A percentile compares a stretch with the other conserved stretches of the same genome.
These are phyloP conservation scores for Neurospora sp. DNA, from an alignment of 495 filamentous ascomycete genomes.

Conservation along the genomic window DNA sequence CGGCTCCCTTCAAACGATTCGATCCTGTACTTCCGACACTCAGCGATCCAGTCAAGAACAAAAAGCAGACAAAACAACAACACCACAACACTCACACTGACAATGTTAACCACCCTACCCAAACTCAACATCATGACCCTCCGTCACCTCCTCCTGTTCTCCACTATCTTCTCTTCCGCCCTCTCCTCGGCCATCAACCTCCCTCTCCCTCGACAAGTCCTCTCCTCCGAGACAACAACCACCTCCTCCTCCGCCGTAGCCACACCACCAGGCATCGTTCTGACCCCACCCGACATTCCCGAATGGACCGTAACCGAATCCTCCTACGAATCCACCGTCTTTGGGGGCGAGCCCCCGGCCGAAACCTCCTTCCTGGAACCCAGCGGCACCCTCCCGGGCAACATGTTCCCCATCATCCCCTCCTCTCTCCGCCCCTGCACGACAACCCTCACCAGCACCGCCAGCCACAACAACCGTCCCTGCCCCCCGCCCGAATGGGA, in stretches of 20 bases:
- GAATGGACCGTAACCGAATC: not conserved
- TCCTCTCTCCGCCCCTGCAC: conserved; percentile 13
- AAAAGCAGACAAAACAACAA: not conserved
- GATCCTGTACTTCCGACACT: not conserved
- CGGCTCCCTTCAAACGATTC: not conserved
- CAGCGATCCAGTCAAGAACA: not conserved
- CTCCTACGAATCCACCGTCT: not conserved
- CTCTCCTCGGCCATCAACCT: not conserved
- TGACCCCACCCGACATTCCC: not conserved
- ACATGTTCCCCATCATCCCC: not conserved
- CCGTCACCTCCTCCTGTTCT: not conserved
- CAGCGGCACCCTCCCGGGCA: not conserved
- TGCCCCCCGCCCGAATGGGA: conserved; percentile 16
- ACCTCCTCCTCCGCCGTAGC: not conserved
- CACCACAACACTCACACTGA: not conserved
- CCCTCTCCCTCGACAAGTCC: not conserved
- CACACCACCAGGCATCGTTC: not conserved
- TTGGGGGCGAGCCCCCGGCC: not conserved
- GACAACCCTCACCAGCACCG: conserved; percentile 8
- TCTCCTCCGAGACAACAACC: not conserved
- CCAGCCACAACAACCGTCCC: not conserved
- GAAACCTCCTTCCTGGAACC: not conserved
- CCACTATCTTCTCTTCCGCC: not conserved
- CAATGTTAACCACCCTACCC: not conserved
- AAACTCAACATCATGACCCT: not conserved